Evolutionary conservation across 306 rosid genomes (phyloP).

Genomic region (Datisca glomerata): DNA sequence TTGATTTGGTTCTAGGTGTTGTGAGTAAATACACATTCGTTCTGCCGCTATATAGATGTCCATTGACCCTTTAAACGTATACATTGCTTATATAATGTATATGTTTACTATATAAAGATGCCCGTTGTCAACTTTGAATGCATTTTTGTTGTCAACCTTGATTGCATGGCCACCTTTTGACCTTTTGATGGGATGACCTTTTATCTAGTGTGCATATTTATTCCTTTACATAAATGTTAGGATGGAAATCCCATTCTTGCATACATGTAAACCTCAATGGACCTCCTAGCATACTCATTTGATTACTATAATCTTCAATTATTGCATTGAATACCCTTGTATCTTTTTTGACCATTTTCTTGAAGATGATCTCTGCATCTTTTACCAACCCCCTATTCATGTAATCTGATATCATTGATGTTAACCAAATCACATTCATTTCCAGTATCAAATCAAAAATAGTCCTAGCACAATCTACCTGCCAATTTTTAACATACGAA

Average conservation of each 20-base stretch:
- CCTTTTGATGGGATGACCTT: no score
- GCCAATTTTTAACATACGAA: constrained; percentile 57
- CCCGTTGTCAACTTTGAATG: no score
- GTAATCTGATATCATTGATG: constrained; percentile 80
- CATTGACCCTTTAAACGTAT: no score
- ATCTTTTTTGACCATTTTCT: constrained; percentile 48
- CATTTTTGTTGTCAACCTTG: no score
- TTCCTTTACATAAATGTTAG: no score
- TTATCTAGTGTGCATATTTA: no score
- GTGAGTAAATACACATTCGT: no score
- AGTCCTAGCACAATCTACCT: constrained; percentile 43
- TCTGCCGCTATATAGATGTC: no score
- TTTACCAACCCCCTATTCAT: constrained; percentile 49
- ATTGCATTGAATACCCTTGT: constrained; percentile 76
- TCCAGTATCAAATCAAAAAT: constrained; percentile 62
- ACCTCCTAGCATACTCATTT: constrained; percentile 37
- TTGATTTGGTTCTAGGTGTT: no score
- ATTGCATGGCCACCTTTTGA: no score
- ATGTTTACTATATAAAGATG: no score
- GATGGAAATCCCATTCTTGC: constrained; percentile 53
- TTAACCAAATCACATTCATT: constrained; percentile 57
- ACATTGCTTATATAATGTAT: no score
- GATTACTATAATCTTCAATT: constrained; percentile 89
- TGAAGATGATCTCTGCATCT: constrained; percentile 59
- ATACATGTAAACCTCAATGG: constrained; percentile 67